Base-by-base conservation (phyloP, 2,329 filamentous ascomycete species). In the Ophiosphaerella narmari region DNA sequence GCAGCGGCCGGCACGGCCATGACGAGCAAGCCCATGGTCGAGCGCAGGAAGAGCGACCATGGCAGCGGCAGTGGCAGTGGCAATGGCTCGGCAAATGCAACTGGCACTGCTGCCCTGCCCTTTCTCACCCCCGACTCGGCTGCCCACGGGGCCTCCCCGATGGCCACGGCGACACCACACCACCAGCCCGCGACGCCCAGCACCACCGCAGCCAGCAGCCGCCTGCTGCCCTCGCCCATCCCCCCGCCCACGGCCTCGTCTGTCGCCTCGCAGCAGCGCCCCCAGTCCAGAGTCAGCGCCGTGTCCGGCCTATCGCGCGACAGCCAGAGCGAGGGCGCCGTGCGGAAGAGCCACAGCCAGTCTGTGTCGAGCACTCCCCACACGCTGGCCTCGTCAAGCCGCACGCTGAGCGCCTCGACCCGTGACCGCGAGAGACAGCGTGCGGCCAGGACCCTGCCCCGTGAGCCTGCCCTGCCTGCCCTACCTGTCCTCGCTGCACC, bases 381-480 rank as follows among this genome's bases (percentile, higher is more conserved):
- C 64, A 73, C 72, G 33, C 66, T 72, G 66, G 66, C 68, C 47
- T 72, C 66, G 49, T 67, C 65, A 13, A 66, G 65, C 48, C 59
- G 52, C 34, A 71, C 65, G 50, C 55, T 60, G 38, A 57, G 52
- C 48, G 62, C 60, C 18, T 67, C 71, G 35, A 70, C 63, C 57
- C 54, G 55, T 38, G 68, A 65, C 58, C 54, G 55, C 37, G 68
- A 72, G 39, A 59, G 59, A 37, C 70, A 71, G 57, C 70, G 70
- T 39, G 62, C 62, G 34, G 70, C 65, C 40, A 59, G 70, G 35
- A 68, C 71, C 5, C 62, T 74, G 18, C 72, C 72, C 24, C 70
- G 63, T 66, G 54, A 53, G 63, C n/a, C 18, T 36, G 13, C 16
- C 21, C 21, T 37, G 24, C 16, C 13, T 3, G 35, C 7, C n/a